Base-by-base conservation (phyloP, 441 rosid genomes). In the Daphne laureola region DNA sequence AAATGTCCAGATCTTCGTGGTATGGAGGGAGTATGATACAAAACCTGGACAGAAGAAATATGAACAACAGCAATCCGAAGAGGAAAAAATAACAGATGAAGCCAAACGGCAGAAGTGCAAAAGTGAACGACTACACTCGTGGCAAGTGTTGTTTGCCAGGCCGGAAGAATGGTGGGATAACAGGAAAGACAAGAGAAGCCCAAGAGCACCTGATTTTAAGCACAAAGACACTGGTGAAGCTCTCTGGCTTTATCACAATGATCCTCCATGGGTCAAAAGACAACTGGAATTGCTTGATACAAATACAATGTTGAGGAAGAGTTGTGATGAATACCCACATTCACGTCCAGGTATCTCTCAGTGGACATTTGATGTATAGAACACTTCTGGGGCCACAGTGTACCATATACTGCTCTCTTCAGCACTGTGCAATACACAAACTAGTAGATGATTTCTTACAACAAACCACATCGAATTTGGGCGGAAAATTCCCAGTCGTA, bases 111-210 rank as follows among this genome's bases (percentile, higher is more conserved):
- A 51, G 40, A 60, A 55, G 54, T 27, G 51, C 17, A 50, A 64
- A 59, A 67, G 59, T 47, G 23, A 18, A 18, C 63, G 53, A 8
- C 58, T 67, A 26, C 70, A 80, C 64, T 66, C 83, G 70, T 87
- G 98, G 98, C 84, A 91, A 58, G 66, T 79, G 51, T 80, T 78
- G 59, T 91, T 87, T 63, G 54, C 72, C 58, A 82, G 62, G 54
- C 96, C 90, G 12, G 57, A 51, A n/a, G 95, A 83, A 51, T 87
- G 98, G 96, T 85, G 90, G 87, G 95, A 91, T 67, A 78, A 73
- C 54, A 81, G 97, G 63, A 67, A 62, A 43, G 26, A 17, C 2
- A 91, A 87, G 83, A 69, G 8, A 51, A 53, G 65, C 53, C 65
- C 81, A 8, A 49, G 47, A 38, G 49, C 42, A n/a, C 96, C 96